A percentile compares a stretch with the other conserved stretches of the same genome.
These are phyloP conservation scores for Leishmania amazonensis DNA, from an alignment of 208 protist species.

Conservation along the genomic window DNA sequence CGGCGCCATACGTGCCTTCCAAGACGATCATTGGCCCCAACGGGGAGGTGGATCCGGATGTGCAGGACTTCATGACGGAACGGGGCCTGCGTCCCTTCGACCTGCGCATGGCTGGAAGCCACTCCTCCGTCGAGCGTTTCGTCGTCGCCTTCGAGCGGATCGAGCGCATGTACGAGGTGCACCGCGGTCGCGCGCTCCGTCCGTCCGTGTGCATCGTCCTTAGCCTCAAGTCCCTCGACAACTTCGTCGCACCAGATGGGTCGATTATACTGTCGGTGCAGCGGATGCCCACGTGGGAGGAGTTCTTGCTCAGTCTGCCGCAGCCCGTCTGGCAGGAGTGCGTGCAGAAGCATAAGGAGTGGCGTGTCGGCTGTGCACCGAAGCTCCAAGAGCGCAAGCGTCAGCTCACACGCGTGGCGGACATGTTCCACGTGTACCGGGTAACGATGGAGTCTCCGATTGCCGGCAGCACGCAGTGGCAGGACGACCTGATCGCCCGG, in stretches of 20 bases:
- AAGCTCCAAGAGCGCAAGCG: slow-evolving; percentile 70
- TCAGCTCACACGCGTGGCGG: slow-evolving; percentile 59
- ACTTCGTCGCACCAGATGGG: slow-evolving; percentile 77
- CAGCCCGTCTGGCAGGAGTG: slow-evolving; percentile 72
- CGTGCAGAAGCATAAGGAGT: slow-evolving; percentile 74
- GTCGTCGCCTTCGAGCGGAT: slow-evolving; percentile 78
- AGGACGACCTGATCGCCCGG: slow-evolving; percentile 61
- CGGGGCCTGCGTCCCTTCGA: slow-evolving; percentile 77
- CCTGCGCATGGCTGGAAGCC: slow-evolving; percentile 79
- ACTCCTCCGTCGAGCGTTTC: slow-evolving; percentile 77
- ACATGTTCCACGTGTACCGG: slow-evolving; percentile 71
- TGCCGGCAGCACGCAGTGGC: slow-evolving; percentile 54
- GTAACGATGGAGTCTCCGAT: slow-evolving; percentile 59
- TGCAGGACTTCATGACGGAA: slow-evolving; percentile 77
- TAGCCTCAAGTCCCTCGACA: slow-evolving; percentile 48
- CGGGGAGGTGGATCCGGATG: slow-evolving; percentile 75
- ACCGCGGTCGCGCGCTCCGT: slow-evolving; percentile 75
- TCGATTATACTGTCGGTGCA: slow-evolving; percentile 76
- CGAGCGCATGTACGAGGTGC: slow-evolving; percentile 75
- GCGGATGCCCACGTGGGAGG: slow-evolving; percentile 72
- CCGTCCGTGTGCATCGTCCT: slow-evolving; percentile 72
- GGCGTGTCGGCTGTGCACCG: slow-evolving; percentile 66
- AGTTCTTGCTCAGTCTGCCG: slow-evolving; percentile 69
- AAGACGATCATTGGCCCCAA: slow-evolving; percentile 71
- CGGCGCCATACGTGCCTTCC: slow-evolving; percentile 47